Conservation (phyloP, 2,329 filamentous ascomycete species). For the Helotiales sp. region DNA sequence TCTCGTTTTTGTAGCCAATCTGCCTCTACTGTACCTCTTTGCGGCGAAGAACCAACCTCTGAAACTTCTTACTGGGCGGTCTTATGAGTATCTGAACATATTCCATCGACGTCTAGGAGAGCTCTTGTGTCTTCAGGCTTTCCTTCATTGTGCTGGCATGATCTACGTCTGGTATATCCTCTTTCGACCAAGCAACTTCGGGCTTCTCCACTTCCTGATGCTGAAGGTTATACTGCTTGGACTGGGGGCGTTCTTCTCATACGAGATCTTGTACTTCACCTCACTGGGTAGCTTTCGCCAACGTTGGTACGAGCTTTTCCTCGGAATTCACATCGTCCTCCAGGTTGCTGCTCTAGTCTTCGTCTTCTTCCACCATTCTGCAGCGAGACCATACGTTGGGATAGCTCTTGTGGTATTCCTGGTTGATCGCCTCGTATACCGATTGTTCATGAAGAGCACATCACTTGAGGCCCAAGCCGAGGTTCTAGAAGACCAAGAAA, state of each 20-base stretch:
- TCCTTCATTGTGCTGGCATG: constrained; percentile 57
- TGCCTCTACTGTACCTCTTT: constrained; percentile 59
- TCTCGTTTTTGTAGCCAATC: constrained; percentile 45
- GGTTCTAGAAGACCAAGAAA: constrained; percentile 57
- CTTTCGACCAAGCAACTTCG: constrained; percentile 50
- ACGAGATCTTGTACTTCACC: constrained; percentile 62
- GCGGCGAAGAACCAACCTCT: constrained; percentile 68
- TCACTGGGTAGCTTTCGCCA: constrained; percentile 60
- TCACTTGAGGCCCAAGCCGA: constrained; percentile 49
- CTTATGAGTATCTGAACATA: constrained; percentile 66
- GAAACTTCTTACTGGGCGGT: constrained; percentile 59
- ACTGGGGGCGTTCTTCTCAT: constrained; percentile 54
- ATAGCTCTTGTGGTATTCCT: constrained; percentile 56
- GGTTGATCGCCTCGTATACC: constrained; percentile 57
- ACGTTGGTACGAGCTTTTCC: constrained; percentile 63
- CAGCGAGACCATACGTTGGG: constrained; percentile 52
- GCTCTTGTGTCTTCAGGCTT: constrained; percentile 57
- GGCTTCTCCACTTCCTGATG: constrained; percentile 50
- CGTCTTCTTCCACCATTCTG: constrained; percentile 59
- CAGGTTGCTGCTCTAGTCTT: constrained; percentile 56
- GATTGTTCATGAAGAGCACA: constrained; percentile 51
- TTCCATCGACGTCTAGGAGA: constrained; percentile 65
- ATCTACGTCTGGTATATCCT: constrained; percentile 53
- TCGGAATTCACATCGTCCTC: constrained; percentile 57
- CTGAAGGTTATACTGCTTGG: constrained; percentile 54